A percentile compares a stretch with the other conserved stretches of the same genome.
phyloP scores from a whole-genome alignment of 306 rosid genomes.

The Castanospermum australe region DNA sequence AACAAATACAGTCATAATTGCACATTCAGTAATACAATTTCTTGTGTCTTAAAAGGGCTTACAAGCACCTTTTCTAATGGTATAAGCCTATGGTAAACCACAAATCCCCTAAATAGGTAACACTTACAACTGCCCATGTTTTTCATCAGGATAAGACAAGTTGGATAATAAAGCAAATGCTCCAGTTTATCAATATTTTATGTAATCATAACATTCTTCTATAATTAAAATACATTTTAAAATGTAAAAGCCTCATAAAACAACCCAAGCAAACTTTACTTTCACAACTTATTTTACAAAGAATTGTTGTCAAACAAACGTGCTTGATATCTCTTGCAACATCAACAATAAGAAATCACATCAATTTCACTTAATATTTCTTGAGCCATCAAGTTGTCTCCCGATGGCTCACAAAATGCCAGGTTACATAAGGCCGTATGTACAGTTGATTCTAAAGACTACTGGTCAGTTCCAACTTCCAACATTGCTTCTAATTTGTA shows the following conservation, averaged over 20 bases:
- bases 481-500: too few species aligned
- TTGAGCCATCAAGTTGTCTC: neutral
- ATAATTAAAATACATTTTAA: too few species aligned
- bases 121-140: too few species aligned
- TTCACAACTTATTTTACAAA: too few species aligned
- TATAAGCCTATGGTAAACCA: neutral
- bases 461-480: too few species aligned
- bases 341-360: neutral
- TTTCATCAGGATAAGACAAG: too few species aligned
- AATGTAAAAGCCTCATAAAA: neutral
- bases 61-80: neutral
- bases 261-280: neutral
- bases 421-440: too few species aligned
- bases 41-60: neutral
- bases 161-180: neutral
- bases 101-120: neutral
- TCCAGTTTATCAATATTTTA: neutral
- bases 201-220: neutral
- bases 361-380: neutral
- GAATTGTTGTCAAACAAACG: neutral
- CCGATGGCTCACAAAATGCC: neutral
- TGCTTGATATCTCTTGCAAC: neutral
- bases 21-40: constrained; percentile 16
- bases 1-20: constrained; percentile 9
- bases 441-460: too few species aligned